phyloP scores from a whole-genome alignment of 495 filamentous ascomycete genomes.

The Recurvomyces mirabilis region DNA sequence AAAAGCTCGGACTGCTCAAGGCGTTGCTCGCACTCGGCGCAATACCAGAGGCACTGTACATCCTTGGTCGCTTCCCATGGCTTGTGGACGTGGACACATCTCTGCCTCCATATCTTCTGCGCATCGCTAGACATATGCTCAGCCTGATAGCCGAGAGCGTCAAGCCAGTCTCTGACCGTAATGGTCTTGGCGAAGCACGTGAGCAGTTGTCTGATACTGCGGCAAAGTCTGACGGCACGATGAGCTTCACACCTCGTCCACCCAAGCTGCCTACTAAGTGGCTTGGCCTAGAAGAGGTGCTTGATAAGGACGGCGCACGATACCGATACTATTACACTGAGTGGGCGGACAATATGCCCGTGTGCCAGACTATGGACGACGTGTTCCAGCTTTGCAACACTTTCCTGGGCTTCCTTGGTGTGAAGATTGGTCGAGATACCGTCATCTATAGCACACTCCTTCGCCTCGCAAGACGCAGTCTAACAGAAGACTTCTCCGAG shows the following conservation, averaged over 20 bases:
- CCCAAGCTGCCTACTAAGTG: constrained; percentile 10
- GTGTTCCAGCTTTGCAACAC: constrained; percentile 79
- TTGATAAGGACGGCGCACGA: constrained; percentile 56
- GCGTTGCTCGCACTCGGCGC: constrained; percentile 85
- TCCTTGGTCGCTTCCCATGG: constrained; percentile 87
- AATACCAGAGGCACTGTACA: constrained; percentile 82
- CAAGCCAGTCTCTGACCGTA: constrained; percentile 35
- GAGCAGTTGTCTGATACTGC: constrained; percentile 11
- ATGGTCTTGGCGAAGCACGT: constrained; percentile 33
- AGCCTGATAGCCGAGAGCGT: constrained; percentile 52
- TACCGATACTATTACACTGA: constrained; percentile 97
- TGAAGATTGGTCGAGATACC: constrained; percentile 78
- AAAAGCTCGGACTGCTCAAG: constrained; percentile 74
- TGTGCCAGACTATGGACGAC: constrained; percentile 84
- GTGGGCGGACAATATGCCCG: constrained; percentile 84
- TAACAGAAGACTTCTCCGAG: constrained; percentile 56
- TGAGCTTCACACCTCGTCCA: neutral
- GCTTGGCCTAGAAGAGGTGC: constrained; percentile 60
- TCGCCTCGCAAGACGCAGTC: constrained; percentile 65
- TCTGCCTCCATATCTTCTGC: constrained; percentile 64
- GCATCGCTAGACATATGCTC: constrained; percentile 70
- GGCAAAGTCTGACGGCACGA: constrained; percentile 6
- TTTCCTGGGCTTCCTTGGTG: constrained; percentile 70
- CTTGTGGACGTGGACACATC: constrained; percentile 73
- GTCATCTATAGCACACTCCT: constrained; percentile 66